Conservation (phyloP, 208 protist species). For the Entamoeba invadens region DNA sequence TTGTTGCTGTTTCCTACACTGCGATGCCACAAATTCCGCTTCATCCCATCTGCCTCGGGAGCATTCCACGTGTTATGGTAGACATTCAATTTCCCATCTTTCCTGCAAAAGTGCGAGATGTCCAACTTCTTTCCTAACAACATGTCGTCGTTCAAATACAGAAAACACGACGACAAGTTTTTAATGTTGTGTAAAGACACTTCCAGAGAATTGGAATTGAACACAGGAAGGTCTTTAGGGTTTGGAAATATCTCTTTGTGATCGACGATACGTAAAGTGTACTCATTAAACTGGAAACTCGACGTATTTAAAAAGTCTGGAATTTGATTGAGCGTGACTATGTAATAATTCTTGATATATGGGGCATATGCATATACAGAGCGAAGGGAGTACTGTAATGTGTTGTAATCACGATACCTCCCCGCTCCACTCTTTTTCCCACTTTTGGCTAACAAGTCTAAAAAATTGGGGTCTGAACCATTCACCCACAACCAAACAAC, state of each 20-base stretch:
- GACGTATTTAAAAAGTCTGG: background rate
- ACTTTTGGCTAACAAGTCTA: background rate
- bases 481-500: background rate
- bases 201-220: background rate
- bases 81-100: background rate
- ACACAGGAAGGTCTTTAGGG: background rate
- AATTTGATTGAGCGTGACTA: background rate
- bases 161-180: background rate
- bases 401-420: background rate
- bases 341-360: slow-evolving; percentile 1
- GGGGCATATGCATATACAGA: background rate
- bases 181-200: background rate
- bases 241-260: background rate
- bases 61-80: background rate
- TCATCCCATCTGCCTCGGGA: background rate
- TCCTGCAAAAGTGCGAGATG: background rate
- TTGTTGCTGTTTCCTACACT: background rate
- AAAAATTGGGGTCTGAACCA: background rate
- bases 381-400: background rate
- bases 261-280: background rate
- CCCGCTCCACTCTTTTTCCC: background rate
- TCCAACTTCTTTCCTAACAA: background rate
- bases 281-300: background rate
- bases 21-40: background rate
- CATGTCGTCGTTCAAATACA: background rate